Evolutionary conservation across 2,329 filamentous ascomycete genomes (phyloP), one percentile per base, ranked within the genome.

Genomic region (Colletotrichum tamarilloi): DNA sequence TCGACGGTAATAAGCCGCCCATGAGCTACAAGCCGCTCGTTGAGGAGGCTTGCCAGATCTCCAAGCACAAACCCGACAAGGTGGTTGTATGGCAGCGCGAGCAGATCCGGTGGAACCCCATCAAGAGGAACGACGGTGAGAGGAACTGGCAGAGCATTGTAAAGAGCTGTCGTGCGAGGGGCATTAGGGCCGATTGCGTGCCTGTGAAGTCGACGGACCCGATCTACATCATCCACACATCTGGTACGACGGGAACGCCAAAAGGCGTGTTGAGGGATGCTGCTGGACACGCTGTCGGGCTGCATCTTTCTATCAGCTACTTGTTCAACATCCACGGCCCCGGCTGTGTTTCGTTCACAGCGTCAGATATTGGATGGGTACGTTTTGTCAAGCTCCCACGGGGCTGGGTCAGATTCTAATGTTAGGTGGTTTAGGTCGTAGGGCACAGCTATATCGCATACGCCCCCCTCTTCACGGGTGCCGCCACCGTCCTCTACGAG

Each of bases 171-270:
- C 88, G 84, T 57, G 89, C 90, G 55, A 87, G 94, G 73, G 91
- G 91, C 0, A 77, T 95, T 46, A 92, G 88, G 78, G 93, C 93
- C 0, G 92, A 88, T 7, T 93, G 94, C 70, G 95, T 97, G 14
- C 91, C 95, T 0, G 91, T 98, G 2, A 91, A 89, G 75, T 94
- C 94, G 65, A 92, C 89, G 8, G 95, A 98, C 77, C 90, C 90
- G 1, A 84, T 97, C n/a, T 98, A 98, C 82, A 93, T 97, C 76
- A 97, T 97, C 71, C 96, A 97, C 80, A 97, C 95, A 0, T 94
- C 92, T 63, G 92, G 94, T 14, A 97, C 95, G 0, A 97, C 94
- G 0, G 94, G 94, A 1, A 82, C 91, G 8, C 95, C 95, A 0
- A 97, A 97, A 82, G 95, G 95, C 0, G 94, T 97, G 0, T 81